Conservation (phyloP, 2,329 filamentous ascomycete species). For the Rhinocladiella mackenziei region DNA sequence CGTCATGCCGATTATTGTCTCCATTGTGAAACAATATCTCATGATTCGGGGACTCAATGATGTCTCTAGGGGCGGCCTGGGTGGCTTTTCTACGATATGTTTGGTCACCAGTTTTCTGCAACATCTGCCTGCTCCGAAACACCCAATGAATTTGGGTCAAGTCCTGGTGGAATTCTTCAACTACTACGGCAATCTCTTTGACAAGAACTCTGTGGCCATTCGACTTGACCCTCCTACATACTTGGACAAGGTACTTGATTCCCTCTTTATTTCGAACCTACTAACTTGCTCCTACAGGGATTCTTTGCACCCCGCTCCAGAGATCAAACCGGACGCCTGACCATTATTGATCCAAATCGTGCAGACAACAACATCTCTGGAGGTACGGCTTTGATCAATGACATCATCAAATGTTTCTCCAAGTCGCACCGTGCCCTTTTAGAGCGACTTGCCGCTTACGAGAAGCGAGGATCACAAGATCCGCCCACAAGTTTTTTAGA, state of each 20-base stretch:
- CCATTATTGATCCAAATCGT: constrained; percentile 90
- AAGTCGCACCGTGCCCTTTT: constrained; percentile 58
- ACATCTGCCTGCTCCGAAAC: constrained; percentile 61
- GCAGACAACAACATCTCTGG: constrained; percentile 82
- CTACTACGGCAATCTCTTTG: constrained; percentile 79
- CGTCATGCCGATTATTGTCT: constrained; percentile 79
- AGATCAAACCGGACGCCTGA: constrained; percentile 64
- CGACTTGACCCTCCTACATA: constrained; percentile 69
- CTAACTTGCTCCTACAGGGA: constrained; percentile 17
- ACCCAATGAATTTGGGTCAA: constrained; percentile 62
- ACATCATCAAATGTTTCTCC: constrained; percentile 67
- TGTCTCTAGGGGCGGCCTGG: constrained; percentile 83
- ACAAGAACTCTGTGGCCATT: constrained; percentile 67
- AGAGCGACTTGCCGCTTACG: constrained; percentile 49
- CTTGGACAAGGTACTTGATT: constrained; percentile 63
- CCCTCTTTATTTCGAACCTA: constrained; percentile 11
- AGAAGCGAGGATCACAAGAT: constrained; percentile 33
- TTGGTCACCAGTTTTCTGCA: constrained; percentile 86
- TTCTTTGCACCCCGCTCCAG: constrained; percentile 37
- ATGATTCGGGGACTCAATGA: constrained; percentile 88
- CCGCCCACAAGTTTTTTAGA: constrained; percentile 59
- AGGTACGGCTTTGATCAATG: constrained; percentile 66
- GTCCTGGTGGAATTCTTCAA: constrained; percentile 84
- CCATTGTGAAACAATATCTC: constrained; percentile 87
- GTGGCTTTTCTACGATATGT: constrained; percentile 91